Base-by-base conservation (phyloP, 345 rosid species). In the Alliaria petiolata region DNA sequence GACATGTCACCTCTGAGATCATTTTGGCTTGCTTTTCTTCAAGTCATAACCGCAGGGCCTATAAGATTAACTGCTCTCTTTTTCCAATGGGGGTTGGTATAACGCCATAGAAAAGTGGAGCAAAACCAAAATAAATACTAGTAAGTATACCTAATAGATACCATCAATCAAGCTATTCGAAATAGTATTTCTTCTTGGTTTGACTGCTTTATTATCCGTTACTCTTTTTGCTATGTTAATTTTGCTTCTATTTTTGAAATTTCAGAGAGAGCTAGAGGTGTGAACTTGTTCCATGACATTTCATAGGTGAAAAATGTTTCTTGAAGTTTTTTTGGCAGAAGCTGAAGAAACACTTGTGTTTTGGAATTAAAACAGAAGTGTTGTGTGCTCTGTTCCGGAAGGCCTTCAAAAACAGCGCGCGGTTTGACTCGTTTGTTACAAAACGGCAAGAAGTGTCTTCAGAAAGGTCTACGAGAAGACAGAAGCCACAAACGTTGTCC, bases 1-100 rank as follows among this genome's bases (percentile, higher is more conserved):
- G 96, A 95, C 65, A 76, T 89, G 69, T 86, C 92, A 6, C 96
- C 97, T 44, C 96, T 86, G 62, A 80, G 89, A 71, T 91, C 97
- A 14, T 84, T 39, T 70, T 38, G 78, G 79, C 81, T 86, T 83
- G 98, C 97, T 49, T 89, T 85, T 70, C 40, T 86, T 54, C 96
- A 93, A 84, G 92, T 93, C 19, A 72, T 76, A 45, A 57, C 81
- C 8, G 83, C 75, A 50, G 83, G 92, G 67, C 16, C 85, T 8
- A 15, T 81, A 34, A 88, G 92, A 26, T 28, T 89, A 19, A 67
- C 15, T n/a, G 91, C 83, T 40, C 79, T 91, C 28, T 81, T 66
- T 59, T 87, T 86, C 63, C 90, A 81, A 43, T 89, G 98, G 97
- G n/a, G 89, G 78, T 70, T 87, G 91, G 95, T 93, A 91, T 36